Evolutionary conservation across 179 eudicot species (phyloP), one percentile per base, ranked within the genome.

Genomic region (Heliamphora pulchella): DNA sequence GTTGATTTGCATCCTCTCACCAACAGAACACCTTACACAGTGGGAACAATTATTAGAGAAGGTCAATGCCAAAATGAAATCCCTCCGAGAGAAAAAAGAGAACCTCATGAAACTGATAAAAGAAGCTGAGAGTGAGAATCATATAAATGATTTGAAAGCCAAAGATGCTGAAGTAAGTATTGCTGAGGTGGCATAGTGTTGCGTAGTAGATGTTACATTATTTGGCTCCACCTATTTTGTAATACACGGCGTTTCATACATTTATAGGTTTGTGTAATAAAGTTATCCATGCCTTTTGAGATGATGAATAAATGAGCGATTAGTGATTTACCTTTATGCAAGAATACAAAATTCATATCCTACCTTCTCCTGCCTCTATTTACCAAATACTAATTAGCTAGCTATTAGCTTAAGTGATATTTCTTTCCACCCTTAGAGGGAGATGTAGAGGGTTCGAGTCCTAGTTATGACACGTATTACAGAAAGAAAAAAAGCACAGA

Each of bases 1-100:
- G 86, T 95, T 20, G 97, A 95, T 82, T 78, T 95, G 78, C 92
- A 93, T 81, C 97, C 98, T 48, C 84, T 95, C 54, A 93, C 94
- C 9, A 93, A 95, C 80, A 90, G 90, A 83, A 93, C 97, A 7
- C 97, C 98, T 41, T 89, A 89, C 79, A 95, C 97, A 1, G 98
- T 95, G 41, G 83, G 91, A 41, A n/a, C n/a, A n/a, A n/a, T n/a
- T n/a, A n/a, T 73, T 91, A 22, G 96, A 90, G 75, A 91, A 90
- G 80, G 82, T 94, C 84, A 85, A 90, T 31, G 85, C 87, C 58
- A 88, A 94, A 86, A 87, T 94, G 57, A 96, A 91, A 83, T 84
- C 90, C 39, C 92, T 94, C 62, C 80, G 87, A 18, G 83, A 90
- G 77, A 75, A 91, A 79, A 94, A 92, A 74, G 92, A 86, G 48